Percentiles rank a stretch among this genome's conserved stretches.
Evolutionary conservation across 768 basidiomycete genomes (phyloP).

Genomic region (Suillus luteus): DNA sequence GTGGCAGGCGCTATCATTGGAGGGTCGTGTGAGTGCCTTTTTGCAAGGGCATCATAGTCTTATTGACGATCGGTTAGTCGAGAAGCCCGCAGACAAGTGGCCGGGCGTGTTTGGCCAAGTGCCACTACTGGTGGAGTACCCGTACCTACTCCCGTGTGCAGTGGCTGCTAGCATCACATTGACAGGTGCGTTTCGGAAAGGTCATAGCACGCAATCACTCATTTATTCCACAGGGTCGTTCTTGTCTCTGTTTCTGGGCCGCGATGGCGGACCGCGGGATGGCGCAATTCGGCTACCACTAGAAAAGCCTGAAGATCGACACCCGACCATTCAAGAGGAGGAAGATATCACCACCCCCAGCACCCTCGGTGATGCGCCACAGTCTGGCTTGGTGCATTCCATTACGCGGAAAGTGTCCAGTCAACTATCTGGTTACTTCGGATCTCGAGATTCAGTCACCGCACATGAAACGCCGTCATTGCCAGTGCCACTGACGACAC

Average conservation of each 20-base stretch:
- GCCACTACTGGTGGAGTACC: constrained; percentile 73
- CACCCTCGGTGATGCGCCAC: constrained; percentile 44
- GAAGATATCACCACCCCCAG: constrained; percentile 51
- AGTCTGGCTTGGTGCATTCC: constrained; percentile 37
- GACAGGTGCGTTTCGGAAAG: constrained; percentile 47
- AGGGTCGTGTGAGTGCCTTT: constrained; percentile 63
- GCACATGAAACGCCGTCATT: constrained; percentile 34
- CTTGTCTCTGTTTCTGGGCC: constrained; percentile 85
- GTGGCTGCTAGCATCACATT: constrained; percentile 79
- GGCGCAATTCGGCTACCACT: constrained; percentile 80
- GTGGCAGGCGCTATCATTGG: constrained; percentile 87
- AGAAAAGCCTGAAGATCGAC: constrained; percentile 61
- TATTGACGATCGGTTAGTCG: constrained; percentile 51
- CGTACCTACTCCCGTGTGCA: constrained; percentile 87
- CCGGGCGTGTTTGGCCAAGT: constrained; percentile 68
- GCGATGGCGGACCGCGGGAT: constrained; percentile 87
- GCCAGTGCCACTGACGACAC: constrained; percentile 49
- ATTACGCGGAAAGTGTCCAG: constrained; percentile 53
- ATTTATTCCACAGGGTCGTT: constrained; percentile 62
- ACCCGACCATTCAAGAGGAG: constrained; percentile 69
- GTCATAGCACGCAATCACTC: background rate
- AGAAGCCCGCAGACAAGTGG: constrained; percentile 86
- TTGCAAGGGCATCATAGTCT: background rate
- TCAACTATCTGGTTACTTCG: constrained; percentile 61
- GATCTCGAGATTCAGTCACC: constrained; percentile 48